Conservation (phyloP, 2,329 filamentous ascomycete species). For the Bipolaris sorokiniana region DNA sequence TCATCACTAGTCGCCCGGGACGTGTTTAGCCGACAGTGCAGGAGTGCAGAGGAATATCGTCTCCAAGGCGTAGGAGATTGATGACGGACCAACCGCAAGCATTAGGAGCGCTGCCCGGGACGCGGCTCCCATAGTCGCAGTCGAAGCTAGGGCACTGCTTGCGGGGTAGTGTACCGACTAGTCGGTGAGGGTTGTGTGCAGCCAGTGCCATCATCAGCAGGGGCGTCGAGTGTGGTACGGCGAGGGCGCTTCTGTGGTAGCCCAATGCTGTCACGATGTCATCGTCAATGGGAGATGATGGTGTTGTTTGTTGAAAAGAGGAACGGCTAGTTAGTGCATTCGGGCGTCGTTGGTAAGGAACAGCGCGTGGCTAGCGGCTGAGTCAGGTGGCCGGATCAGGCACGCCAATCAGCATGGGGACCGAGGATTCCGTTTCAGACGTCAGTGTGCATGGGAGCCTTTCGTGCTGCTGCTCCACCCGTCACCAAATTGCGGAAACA, state of each 20-base stretch:
- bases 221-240: neutral
- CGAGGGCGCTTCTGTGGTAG: constrained; percentile 20
- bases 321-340: constrained; percentile 6
- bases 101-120: neutral
- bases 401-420: constrained; percentile 15
- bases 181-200: constrained; percentile 13
- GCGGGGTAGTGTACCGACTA: constrained; percentile 11
- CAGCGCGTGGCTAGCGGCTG: constrained; percentile 20
- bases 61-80: constrained; percentile 9
- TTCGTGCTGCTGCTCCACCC: constrained; percentile 15
- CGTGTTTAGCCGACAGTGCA: constrained; percentile 9
- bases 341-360: neutral
- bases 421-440: constrained; percentile 25
- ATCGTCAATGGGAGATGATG: constrained; percentile 5
- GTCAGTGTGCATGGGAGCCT: constrained; percentile 8
- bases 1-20: constrained; percentile 8
- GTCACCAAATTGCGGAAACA: constrained; percentile 9
- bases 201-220: constrained; percentile 15
- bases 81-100: constrained; percentile 12
- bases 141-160: constrained; percentile 5
- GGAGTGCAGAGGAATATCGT: constrained; percentile 9
- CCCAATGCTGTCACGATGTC: constrained; percentile 7
- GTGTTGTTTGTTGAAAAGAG: constrained; percentile 9
- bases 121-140: neutral
- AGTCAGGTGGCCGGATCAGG: constrained; percentile 15